These are phyloP conservation scores for Obba rivulosa DNA, from an alignment of 768 basidiomycete species.

Conservation along the genomic window DNA sequence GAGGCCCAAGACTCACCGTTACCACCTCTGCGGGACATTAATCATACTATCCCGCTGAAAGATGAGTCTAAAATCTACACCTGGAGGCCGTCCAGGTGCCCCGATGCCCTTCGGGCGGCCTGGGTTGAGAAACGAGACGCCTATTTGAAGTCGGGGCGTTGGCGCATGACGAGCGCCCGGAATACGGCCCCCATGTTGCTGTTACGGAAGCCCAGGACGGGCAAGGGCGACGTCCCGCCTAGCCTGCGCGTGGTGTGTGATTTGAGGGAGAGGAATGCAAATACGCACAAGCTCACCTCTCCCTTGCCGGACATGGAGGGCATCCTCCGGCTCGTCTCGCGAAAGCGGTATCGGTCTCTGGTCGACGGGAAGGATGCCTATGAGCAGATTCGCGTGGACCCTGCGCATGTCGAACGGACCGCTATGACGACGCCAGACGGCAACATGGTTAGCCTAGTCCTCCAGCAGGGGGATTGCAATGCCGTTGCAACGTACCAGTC, in stretches of 20 bases:
- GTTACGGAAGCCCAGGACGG: conserved; percentile 20
- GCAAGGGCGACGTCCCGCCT: conserved; percentile 3
- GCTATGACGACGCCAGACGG: conserved; percentile 24
- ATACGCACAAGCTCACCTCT: conserved; percentile 18
- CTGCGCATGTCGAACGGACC: conserved; percentile 17
- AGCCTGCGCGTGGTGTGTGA: conserved; percentile 9
- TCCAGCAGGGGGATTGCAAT: conserved; percentile 30
- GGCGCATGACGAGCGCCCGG: conserved; percentile 20
- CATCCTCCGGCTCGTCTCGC: conserved; percentile 15
- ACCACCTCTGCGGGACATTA: conserved; percentile 27
- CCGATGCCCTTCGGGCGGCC: conserved; percentile 12
- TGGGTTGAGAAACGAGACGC: conserved; percentile 17
- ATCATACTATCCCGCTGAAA: conserved; percentile 31
- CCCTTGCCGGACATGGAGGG: conserved; percentile 23
- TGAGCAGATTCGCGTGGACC: conserved; percentile 22
- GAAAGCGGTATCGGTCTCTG: conserved; percentile 9
- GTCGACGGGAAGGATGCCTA: conserved; percentile 26
- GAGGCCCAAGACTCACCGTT: conserved; percentile 16
- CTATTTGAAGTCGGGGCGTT: conserved; percentile 23
- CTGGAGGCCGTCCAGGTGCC: conserved; percentile 27
- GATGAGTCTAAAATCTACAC: conserved; percentile 26
- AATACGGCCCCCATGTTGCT: conserved; percentile 31
- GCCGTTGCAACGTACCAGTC: conserved; percentile 32
- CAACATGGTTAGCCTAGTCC: conserved; percentile 24
- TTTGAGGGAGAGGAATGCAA: conserved; percentile 15